Evolutionary conservation across 2,329 filamentous ascomycete species (phyloP).

Genomic region (Phyllosticta paracitricarpa): DNA sequence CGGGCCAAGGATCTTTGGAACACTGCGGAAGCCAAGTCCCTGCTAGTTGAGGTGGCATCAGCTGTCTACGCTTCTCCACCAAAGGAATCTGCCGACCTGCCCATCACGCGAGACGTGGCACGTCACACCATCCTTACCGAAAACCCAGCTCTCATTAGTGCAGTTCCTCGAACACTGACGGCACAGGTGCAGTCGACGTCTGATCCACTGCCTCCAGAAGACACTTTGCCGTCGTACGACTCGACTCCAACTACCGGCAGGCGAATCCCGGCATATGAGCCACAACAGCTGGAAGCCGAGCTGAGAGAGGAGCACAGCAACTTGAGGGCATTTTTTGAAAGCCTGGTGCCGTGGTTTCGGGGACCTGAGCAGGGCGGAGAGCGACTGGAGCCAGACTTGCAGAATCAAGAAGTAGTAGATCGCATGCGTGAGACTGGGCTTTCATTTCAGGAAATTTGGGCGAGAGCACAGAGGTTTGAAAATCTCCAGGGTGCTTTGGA

Average conservation of each 20-base stretch:
- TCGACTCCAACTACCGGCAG: background rate
- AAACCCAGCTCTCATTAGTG: constrained; percentile 57
- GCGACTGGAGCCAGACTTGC: constrained; percentile 5
- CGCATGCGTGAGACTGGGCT: constrained; percentile 11
- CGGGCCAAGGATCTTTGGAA: constrained; percentile 81
- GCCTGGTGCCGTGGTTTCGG: constrained; percentile 11
- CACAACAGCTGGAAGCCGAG: background rate
- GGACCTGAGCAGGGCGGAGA: background rate
- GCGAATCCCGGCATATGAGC: background rate
- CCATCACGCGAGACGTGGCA: constrained; percentile 49
- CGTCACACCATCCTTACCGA: constrained; percentile 73
- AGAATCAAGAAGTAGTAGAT: constrained; percentile 10
- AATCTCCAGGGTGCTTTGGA: constrained; percentile 17
- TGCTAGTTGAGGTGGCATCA: constrained; percentile 62
- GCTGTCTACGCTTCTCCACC: constrained; percentile 35
- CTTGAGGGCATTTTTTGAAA: constrained; percentile 11
- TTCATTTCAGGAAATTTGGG: constrained; percentile 16
- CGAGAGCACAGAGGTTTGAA: constrained; percentile 18
- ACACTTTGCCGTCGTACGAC: constrained; percentile 25
- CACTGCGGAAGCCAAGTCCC: constrained; percentile 55
- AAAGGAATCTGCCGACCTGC: constrained; percentile 25
- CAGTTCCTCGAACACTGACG: constrained; percentile 58
- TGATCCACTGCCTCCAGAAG: constrained; percentile 67
- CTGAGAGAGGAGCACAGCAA: constrained; percentile 10
- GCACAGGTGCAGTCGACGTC: constrained; percentile 50